Evolutionary conservation across 2,329 filamentous ascomycete species (phyloP), one percentile per base, ranked within the genome.

Genomic region (Trichoderma cornu-damae): DNA sequence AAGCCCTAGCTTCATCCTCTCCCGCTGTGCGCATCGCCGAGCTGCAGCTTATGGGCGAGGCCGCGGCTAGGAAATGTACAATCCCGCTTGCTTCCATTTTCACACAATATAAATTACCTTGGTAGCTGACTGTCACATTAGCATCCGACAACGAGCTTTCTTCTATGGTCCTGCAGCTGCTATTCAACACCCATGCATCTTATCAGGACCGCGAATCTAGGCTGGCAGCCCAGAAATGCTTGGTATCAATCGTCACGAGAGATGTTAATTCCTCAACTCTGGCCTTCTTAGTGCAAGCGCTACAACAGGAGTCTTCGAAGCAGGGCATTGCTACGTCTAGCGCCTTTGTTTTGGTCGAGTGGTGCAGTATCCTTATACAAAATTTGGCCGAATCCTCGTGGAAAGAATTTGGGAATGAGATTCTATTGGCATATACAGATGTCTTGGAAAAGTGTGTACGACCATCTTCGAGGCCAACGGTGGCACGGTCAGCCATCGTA

Each of bases 261-360:
- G 75, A 73, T n/a, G 67, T 78, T 16, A 78, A 87, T 48, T 58
- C 66, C 22, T 79, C 85, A 37, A 72, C 82, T 24, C 73, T 94
- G 48, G 76, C 82, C 37, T 77, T 80, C 1, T 82, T 96, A 58
- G 79, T 90, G 43, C 77, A 80, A 42, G 81, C 81, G 49, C 72
- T 96, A 59, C 83, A 86, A 60, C 75, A 79, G 30, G 93, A 99
- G 72, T 83, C 86, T 12, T 79, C 82, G 61, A 96, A 96, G 70
- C 76, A 81, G 16, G 86, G 84, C 61, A 86, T 97, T 65, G 90
- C 93, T 30, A 76, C 88, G 14, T 83, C 81, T 42, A 95, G 85
- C 72, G 89, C 91, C 4, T 96, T 96, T 69, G 90, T 96, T 48
- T 77, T 99, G 64, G 80, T 94, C 12, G 90, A 96, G 71, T 99